Conservation (phyloP, 495 filamentous ascomycete genomes). For the Hypoxylon fuscum region DNA sequence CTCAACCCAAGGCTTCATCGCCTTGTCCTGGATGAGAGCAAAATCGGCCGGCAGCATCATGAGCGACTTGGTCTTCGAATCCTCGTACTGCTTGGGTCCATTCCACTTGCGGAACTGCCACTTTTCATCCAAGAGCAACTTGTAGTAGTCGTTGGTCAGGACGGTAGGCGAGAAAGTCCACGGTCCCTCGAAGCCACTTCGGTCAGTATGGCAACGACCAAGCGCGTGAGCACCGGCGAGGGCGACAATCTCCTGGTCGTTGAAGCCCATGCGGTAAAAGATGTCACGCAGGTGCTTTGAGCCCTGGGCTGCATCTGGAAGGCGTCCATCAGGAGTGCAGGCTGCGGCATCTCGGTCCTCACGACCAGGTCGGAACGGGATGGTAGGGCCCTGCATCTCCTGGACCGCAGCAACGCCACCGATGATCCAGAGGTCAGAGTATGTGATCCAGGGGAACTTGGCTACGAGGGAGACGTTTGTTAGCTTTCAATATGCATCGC, state of each 20-base stretch:
- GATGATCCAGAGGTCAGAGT: conserved; percentile 97
- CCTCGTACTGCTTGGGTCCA: conserved; percentile 83
- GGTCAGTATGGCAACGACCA: conserved; percentile 89
- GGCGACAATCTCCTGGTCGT: conserved; percentile 96
- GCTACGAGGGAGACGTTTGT: conserved; percentile 56
- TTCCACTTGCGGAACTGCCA: conserved; percentile 95
- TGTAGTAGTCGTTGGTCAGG: conserved; percentile 94
- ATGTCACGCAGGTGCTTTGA: conserved; percentile 87
- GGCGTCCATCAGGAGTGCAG: conserved; percentile 95
- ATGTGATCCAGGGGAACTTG: conserved; percentile 93
- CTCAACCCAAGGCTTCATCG: conserved; percentile 84
- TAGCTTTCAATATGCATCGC: conserved; percentile 36
- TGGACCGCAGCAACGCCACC: conserved; percentile 86
- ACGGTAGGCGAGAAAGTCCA: conserved; percentile 98
- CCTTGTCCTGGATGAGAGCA: conserved; percentile 87
- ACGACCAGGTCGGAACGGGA: conserved; percentile 93
- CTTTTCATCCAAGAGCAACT: conserved; percentile 87
- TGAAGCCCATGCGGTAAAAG: conserved; percentile 98
- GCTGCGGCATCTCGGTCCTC: conserved; percentile 80
- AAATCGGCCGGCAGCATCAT: conserved; percentile 99
- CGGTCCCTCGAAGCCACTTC: conserved; percentile 87
- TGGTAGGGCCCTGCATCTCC: conserved; percentile 89
- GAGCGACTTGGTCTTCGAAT: conserved; percentile 81
- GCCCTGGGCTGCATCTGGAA: conserved; percentile 86
- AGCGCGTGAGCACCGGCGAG: conserved; percentile 90